phyloP scores from a whole-genome alignment of 2,329 filamentous ascomycete genomes.

The Aureobasidium sp. region DNA sequence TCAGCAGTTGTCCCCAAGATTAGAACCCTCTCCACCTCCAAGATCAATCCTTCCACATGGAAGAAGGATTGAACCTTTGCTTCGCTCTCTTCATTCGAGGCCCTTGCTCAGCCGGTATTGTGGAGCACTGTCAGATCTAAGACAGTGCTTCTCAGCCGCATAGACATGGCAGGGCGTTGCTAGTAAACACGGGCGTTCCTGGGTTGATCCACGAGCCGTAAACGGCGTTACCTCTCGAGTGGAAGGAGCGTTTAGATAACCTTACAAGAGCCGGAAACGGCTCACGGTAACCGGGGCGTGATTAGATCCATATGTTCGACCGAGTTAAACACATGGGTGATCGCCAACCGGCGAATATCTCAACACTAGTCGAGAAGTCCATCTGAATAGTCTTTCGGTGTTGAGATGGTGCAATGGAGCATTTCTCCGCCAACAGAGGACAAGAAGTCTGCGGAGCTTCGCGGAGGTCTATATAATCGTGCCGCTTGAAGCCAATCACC shows the following conservation, averaged over 20 bases:
- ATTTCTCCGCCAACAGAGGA: background rate
- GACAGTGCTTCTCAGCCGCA: conserved; percentile 4
- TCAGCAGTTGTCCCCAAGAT: background rate
- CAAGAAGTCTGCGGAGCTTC: background rate
- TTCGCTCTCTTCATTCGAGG: background rate
- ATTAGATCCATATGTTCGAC: background rate
- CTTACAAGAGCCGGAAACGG: conserved; percentile 2
- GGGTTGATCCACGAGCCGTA: background rate
- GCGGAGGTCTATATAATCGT: background rate
- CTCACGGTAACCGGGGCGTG: background rate
- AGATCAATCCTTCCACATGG: background rate
- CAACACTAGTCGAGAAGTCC: background rate
- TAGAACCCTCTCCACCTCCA: background rate
- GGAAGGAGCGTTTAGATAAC: background rate
- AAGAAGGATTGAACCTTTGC: background rate
- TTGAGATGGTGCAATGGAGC: background rate
- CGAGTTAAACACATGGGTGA: background rate
- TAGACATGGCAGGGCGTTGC: background rate
- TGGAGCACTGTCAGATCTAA: background rate
- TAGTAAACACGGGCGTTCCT: conserved; percentile 1
- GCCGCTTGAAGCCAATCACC: background rate
- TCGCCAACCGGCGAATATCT: background rate
- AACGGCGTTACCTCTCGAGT: background rate
- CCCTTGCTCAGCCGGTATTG: background rate
- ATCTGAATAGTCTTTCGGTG: background rate